Base-by-base conservation (phyloP, 495 filamentous ascomycete genomes). In the Cairneyella variabilis region DNA sequence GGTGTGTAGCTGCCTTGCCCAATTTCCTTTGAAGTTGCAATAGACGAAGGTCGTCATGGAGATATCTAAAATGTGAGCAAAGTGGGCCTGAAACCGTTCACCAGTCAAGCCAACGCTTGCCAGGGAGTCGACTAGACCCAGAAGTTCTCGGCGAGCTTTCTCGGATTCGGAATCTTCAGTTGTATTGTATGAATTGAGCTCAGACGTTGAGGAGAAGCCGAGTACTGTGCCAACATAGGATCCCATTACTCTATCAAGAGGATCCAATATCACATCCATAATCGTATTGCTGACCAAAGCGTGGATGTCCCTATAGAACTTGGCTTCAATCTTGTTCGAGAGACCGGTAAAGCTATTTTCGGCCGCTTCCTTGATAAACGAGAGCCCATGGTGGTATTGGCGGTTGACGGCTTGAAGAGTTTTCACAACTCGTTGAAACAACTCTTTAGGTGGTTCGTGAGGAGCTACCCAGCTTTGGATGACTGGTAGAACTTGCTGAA, bases 21-120 rank as follows among this genome's bases (percentile, higher is more conserved):
- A 91, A 0, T 78, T 74, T 11, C 76, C 68, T 32, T 42, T 49
- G 26, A 48, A 64, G 2, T 39, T 39, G 6, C 16, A 21, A 16
- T 70, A 73, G 28, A 91, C 76, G 59, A 85, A 86, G 23, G 75
- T 66, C n/a, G 74, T 79, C 78, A 91, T 80, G 61, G 84, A 77
- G 17, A 71, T 66, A 58, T 86, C 78, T 78, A 91, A 88, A 38
- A 90, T 76, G 53, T 83, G 75, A 20, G 87, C 90, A 58, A 93
- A 89, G 11, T 86, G 76, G 39, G 85, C 77, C 62, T 91, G 86
- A 44, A 88, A 88, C 48, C 76, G 77, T 54, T 88, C 83, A 7
- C 85, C 86, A 9, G 83, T 88, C 45, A 95, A 65, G 0, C 90
- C 91, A 7, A 91, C 83, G 21, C 80, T 77, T 49, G 84, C 75